Percentiles rank a stretch among this genome's conserved stretches.
These are phyloP conservation scores for Drechslera avenae DNA, from an alignment of 2,329 filamentous ascomycete species.

Conservation along the genomic window DNA sequence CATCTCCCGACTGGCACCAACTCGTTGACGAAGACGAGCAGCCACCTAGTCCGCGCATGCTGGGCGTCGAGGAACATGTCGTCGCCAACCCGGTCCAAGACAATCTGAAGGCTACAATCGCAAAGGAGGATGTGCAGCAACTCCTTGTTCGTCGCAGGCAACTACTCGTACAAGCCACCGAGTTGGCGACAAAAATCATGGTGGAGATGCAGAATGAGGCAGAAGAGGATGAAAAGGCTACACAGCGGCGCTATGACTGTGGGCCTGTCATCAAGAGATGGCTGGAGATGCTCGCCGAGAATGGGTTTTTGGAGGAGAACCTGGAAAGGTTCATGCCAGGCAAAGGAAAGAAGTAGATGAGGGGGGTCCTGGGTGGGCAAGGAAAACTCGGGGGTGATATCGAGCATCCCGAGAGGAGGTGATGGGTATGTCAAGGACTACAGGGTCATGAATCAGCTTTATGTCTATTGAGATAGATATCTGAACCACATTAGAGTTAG, in stretches of 20 bases:
- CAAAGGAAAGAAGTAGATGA: slow-evolving; percentile 2
- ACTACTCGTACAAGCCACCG: slow-evolving; percentile 30
- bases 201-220: slow-evolving; percentile 55
- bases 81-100: slow-evolving; percentile 16
- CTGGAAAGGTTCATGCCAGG: slow-evolving; percentile 28
- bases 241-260: slow-evolving; percentile 68
- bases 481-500: too few species aligned
- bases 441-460: too few species aligned
- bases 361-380: too few species aligned
- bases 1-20: slow-evolving; percentile 51
- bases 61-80: slow-evolving; percentile 25
- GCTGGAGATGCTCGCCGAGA: slow-evolving; percentile 70
- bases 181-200: slow-evolving; percentile 49
- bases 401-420: too few species aligned
- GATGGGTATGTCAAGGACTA: too few species aligned
- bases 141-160: slow-evolving; percentile 27
- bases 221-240: slow-evolving; percentile 60
- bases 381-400: too few species aligned
- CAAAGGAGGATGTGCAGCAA: slow-evolving; percentile 21
- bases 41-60: slow-evolving; percentile 17
- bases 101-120: slow-evolving; percentile 22
- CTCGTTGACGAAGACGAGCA: slow-evolving; percentile 42
- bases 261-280: slow-evolving; percentile 71
- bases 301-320: slow-evolving; percentile 59
- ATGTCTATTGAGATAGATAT: too few species aligned